phyloP scores from a whole-genome alignment of 345 rosid species.

The Populus euphratica region DNA sequence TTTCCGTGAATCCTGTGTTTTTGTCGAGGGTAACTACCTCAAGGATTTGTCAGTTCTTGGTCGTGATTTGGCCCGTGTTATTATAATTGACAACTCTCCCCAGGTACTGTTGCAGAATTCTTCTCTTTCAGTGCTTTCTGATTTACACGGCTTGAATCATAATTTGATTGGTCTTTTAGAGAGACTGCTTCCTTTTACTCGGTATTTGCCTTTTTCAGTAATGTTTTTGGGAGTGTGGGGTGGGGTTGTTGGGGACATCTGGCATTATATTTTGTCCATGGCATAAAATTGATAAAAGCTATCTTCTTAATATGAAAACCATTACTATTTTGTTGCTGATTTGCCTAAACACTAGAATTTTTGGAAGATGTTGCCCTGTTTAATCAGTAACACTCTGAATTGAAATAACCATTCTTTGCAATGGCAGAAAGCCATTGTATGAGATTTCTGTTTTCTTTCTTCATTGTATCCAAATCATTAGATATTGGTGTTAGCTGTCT shows the following conservation, averaged over 20 bases:
- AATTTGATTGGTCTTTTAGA: not conserved
- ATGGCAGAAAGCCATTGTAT: too few relatives aligned
- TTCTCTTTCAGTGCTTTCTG: not conserved
- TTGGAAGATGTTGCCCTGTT: not conserved
- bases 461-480: too few relatives aligned
- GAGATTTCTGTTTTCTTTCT: not conserved
- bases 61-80: slow-evolving; percentile 81
- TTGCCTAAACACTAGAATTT: not conserved
- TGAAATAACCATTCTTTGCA: too few relatives aligned
- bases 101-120: slow-evolving; percentile 52
- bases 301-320: not conserved
- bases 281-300: not conserved
- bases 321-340: not conserved
- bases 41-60: slow-evolving; percentile 94
- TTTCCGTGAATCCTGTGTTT: slow-evolving; percentile 93
- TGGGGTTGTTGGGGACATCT: not conserved
- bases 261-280: not conserved
- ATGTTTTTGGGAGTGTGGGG: not conserved
- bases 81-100: slow-evolving; percentile 93
- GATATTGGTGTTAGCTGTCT: not conserved
- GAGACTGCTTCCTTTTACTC: not conserved
- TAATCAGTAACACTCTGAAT: not conserved
- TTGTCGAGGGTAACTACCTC: slow-evolving; percentile 86
- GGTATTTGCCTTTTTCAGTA: not conserved
- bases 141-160: not conserved